Evolutionary conservation across 306 rosid genomes (phyloP).

Genomic region (Inga oerstediana): DNA sequence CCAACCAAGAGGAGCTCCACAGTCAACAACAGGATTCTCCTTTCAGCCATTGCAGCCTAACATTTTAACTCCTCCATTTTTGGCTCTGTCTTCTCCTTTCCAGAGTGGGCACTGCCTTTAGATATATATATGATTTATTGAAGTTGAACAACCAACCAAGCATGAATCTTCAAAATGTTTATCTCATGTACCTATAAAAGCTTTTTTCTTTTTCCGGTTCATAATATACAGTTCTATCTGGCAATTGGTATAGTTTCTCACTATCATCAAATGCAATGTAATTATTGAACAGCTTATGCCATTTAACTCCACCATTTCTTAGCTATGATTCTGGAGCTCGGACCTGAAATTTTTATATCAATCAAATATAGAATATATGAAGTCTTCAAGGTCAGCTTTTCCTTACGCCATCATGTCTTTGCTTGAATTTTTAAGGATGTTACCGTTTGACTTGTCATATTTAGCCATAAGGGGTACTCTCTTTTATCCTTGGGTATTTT

Average conservation of each 20-base stretch:
- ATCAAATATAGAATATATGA: slow-evolving; percentile 17
- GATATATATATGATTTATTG: slow-evolving; percentile 26
- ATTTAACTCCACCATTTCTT: slow-evolving; percentile 32
- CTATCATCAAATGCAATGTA: slow-evolving; percentile 36
- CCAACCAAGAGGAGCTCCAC: slow-evolving; percentile 60
- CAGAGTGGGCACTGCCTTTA: slow-evolving; percentile 66
- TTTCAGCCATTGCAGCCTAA: slow-evolving; percentile 80
- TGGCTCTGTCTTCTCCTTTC: slow-evolving; percentile 65
- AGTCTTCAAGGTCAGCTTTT: background rate
- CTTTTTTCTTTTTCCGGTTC: background rate
- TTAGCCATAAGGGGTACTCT: background rate
- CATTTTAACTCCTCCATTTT: slow-evolving; percentile 65
- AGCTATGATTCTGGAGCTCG: slow-evolving; percentile 17
- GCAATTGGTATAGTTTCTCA: slow-evolving; percentile 36
- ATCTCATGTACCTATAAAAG: slow-evolving; percentile 18
- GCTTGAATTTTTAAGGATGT: background rate
- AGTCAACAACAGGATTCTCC: slow-evolving; percentile 65
- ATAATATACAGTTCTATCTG: slow-evolving; percentile 27
- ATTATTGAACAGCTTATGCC: slow-evolving; percentile 24
- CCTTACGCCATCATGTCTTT: background rate
- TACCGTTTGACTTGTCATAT: background rate
- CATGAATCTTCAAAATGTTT: slow-evolving; percentile 22
- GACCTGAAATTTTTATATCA: background rate
- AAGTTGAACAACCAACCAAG: slow-evolving; percentile 6
- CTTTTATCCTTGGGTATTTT: too few relatives aligned